Evolutionary conservation across 2,329 filamentous ascomycete species (phyloP).

Genomic region (Xylaria sp.): DNA sequence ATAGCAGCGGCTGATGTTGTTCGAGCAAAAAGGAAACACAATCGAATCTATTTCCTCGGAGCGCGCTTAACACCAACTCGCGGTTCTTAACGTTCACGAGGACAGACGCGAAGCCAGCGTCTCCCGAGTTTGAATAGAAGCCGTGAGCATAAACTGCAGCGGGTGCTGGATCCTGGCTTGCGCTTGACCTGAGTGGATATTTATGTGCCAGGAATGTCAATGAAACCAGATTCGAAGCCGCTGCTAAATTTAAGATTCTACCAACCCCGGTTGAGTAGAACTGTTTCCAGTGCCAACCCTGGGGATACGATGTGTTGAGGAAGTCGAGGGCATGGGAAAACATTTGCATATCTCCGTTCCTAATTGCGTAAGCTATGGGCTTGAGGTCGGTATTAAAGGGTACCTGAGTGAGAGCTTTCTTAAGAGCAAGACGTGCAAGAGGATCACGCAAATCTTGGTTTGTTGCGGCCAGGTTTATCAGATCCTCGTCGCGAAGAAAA

Average conservation of each 20-base stretch:
- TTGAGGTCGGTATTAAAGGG: not conserved
- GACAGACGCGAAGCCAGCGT: too few relatives aligned
- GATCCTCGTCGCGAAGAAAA: not conserved
- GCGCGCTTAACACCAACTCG: not conserved
- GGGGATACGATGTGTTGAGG: not conserved
- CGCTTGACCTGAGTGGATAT: not conserved
- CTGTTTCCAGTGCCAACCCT: conserved; percentile 5
- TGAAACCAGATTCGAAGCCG: not conserved
- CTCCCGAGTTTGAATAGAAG: not conserved
- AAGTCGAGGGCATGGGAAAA: not conserved
- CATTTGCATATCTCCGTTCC: not conserved
- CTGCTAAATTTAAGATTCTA: not conserved
- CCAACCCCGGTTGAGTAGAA: not conserved
- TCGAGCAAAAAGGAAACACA: conserved; percentile 15
- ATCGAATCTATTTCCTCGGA: not conserved
- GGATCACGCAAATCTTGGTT: not conserved
- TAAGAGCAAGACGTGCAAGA: not conserved
- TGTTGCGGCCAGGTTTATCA: not conserved
- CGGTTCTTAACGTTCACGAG: not conserved
- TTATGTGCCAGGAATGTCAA: not conserved
- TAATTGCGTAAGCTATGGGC: conserved; percentile 3
- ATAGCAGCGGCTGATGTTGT: conserved; percentile 2
- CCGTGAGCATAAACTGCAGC: not conserved
- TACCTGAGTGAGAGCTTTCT: not conserved
- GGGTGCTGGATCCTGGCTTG: not conserved